Conservation (phyloP, 495 filamentous ascomycete genomes). For the Alectoria sarmentosa region DNA sequence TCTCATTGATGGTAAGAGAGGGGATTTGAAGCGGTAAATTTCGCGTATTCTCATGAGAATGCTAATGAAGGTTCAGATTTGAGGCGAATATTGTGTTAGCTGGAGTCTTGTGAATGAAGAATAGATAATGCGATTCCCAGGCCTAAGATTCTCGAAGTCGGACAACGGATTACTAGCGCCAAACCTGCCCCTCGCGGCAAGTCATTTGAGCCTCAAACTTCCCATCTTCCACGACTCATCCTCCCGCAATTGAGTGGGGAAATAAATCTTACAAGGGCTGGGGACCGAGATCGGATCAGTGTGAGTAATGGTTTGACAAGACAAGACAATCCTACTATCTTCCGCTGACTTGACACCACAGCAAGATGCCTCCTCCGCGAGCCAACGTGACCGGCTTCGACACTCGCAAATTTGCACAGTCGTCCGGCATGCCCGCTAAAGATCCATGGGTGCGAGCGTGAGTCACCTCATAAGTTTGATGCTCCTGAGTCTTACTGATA, state of each 20-base stretch:
- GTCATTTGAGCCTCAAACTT: slow-evolving; percentile 3
- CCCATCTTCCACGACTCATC: not conserved
- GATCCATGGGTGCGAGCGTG: slow-evolving; percentile 87
- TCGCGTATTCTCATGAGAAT: not conserved
- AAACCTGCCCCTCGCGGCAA: slow-evolving; percentile 2
- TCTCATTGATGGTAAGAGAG: slow-evolving; percentile 10
- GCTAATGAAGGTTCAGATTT: not conserved
- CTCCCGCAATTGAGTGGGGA: not conserved
- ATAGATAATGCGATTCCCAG: not conserved
- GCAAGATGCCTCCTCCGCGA: slow-evolving; percentile 32
- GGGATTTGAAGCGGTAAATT: not conserved
- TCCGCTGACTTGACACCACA: not conserved
- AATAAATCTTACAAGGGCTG: not conserved
- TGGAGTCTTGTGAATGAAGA: not conserved
- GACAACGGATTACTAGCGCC: slow-evolving; percentile 9
- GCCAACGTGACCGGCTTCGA: slow-evolving; percentile 83
- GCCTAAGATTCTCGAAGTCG: not conserved
- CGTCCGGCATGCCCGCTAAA: slow-evolving; percentile 57
- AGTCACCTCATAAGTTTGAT: slow-evolving; percentile 10
- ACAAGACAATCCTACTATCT: not conserved
- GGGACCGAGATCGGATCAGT: too few species aligned
- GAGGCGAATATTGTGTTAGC: not conserved
- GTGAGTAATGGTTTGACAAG: not conserved
- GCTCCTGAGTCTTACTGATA: slow-evolving; percentile 21
- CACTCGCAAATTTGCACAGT: slow-evolving; percentile 59